A percentile compares a stretch with the other conserved stretches of the same genome.
Conservation (phyloP, 2,329 filamentous ascomycete species). For the Lecanicillium sp. region DNA sequence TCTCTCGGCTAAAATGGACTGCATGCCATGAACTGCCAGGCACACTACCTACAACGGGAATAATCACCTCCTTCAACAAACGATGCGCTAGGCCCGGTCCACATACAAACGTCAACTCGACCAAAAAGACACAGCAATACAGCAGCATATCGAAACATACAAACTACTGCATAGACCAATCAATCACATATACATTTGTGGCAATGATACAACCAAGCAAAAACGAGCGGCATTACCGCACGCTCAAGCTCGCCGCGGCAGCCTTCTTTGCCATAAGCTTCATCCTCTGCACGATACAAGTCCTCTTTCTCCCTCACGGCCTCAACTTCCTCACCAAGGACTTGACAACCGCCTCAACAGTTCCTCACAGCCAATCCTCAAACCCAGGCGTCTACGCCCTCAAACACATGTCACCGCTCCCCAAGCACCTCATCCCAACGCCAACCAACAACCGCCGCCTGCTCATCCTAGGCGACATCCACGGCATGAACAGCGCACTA, state of each 20-base stretch:
- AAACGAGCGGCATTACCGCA: background rate
- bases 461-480: constrained; percentile 83
- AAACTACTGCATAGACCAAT: too few relatives aligned
- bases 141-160: too few relatives aligned
- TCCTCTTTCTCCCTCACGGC: too few relatives aligned
- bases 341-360: too few relatives aligned
- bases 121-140: background rate
- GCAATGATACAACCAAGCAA: too few relatives aligned
- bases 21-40: too few relatives aligned
- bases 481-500: constrained; percentile 70
- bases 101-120: background rate
- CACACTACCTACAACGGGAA: too few relatives aligned
- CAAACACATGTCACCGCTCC: constrained; percentile 21
- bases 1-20: too few relatives aligned
- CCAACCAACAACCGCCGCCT: constrained; percentile 46
- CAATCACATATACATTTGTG: too few relatives aligned
- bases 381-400: constrained; percentile 27
- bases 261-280: background rate
- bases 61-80: too few relatives aligned
- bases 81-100: too few relatives aligned
- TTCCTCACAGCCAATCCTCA: background rate
- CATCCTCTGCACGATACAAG: background rate
- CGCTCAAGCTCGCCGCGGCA: background rate
- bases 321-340: too few relatives aligned
- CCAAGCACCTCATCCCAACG: constrained; percentile 22